These are phyloP conservation scores for Penicillium sp. DNA, from an alignment of 2,329 filamentous ascomycete genomes.

Conservation along the genomic window DNA sequence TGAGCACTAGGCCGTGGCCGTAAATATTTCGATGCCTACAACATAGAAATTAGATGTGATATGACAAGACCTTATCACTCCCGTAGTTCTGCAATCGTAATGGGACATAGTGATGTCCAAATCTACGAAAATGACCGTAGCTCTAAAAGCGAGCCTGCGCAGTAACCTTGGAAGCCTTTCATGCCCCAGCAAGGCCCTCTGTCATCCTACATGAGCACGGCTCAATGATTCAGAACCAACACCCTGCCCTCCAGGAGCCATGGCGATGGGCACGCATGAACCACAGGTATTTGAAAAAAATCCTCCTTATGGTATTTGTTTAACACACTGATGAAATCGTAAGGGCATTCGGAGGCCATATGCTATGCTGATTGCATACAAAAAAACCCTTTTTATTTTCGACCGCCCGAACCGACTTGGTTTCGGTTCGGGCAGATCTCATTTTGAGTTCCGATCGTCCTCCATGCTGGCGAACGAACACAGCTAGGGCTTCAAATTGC, in stretches of 20 bases:
- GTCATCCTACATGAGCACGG: background rate
- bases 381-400: slow-evolving; percentile 35
- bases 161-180: background rate
- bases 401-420: slow-evolving; percentile 29
- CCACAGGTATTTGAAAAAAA: slow-evolving; percentile 18
- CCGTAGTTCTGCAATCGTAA: background rate
- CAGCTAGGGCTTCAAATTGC: slow-evolving; percentile 29
- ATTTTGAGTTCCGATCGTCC: slow-evolving; percentile 30
- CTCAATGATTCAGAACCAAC: background rate
- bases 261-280: background rate
- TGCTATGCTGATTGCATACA: slow-evolving; percentile 38
- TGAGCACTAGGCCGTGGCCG: slow-evolving; percentile 9
- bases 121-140: slow-evolving; percentile 1
- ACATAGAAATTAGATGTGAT: background rate
- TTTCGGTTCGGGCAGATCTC: slow-evolving; percentile 30
- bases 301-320: slow-evolving; percentile 38
- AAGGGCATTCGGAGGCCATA: slow-evolving; percentile 37
- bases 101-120: background rate
- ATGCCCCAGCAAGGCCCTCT: background rate
- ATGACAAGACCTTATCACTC: background rate
- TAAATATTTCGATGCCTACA: background rate
- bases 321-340: slow-evolving; percentile 36
- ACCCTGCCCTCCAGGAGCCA: background rate
- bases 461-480: slow-evolving; percentile 26
- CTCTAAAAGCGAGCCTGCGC: background rate